phyloP scores from a whole-genome alignment of 202 grass and related monocot genomes.

The Brachypodium distachyon region DNA sequence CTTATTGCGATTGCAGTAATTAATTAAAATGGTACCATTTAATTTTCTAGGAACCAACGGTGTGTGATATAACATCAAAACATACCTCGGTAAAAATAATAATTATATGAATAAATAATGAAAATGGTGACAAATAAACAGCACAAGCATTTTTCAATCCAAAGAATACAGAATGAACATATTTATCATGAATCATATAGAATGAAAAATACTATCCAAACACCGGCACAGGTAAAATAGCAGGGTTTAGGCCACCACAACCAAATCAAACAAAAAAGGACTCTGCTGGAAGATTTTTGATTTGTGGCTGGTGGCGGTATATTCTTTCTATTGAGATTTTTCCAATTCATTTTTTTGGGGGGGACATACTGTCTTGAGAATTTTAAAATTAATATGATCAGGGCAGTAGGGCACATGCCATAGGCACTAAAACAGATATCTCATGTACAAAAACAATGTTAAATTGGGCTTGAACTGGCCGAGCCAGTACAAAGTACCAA shows the following conservation, averaged over 20 bases:
- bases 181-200: background rate
- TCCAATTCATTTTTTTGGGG: background rate
- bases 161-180: background rate
- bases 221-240: background rate
- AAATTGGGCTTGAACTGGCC: background rate
- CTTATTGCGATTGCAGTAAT: background rate
- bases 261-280: background rate
- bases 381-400: background rate
- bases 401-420: background rate
- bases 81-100: background rate
- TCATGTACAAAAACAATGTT: background rate
- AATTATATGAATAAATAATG: background rate
- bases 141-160: background rate
- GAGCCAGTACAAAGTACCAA: background rate
- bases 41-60: background rate
- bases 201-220: background rate
- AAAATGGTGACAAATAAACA: background rate
- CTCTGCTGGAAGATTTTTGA: background rate
- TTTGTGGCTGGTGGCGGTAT: background rate
- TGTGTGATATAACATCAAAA: no score
- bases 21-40: background rate
- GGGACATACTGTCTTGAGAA: background rate
- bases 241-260: background rate
- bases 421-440: background rate
- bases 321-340: no score